phyloP scores from a whole-genome alignment of 495 filamentous ascomycete species.

The Talaromyces liani region DNA sequence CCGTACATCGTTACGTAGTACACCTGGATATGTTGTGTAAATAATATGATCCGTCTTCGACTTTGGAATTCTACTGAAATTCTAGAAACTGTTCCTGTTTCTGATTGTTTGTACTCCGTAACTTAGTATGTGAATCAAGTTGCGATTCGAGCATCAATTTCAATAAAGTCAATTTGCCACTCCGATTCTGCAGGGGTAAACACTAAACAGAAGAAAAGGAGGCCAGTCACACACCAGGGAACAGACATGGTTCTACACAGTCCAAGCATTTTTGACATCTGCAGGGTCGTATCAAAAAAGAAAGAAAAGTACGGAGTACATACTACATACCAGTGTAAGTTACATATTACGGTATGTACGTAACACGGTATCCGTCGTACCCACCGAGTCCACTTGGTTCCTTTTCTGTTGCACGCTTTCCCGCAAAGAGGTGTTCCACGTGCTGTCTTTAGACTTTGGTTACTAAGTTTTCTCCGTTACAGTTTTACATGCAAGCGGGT shows the following conservation, averaged over 20 bases:
- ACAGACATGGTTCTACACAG: neutral
- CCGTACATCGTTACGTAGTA: neutral
- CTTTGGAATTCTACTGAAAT: neutral
- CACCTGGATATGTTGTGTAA: neutral
- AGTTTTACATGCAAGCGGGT: neutral
- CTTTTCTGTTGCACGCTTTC: neutral
- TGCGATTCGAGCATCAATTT: neutral
- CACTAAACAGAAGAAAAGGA: neutral
- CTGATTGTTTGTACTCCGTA: neutral
- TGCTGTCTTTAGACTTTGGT: neutral
- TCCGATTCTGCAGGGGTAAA: neutral
- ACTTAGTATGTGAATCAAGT: neutral
- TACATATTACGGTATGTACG: neutral
- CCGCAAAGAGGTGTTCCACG: neutral
- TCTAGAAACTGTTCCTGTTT: neutral
- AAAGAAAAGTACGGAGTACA: neutral
- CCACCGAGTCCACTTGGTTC: neutral
- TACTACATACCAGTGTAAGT: neutral
- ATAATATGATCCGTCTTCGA: neutral
- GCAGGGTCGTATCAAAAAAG: neutral
- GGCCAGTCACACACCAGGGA: neutral
- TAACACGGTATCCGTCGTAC: neutral
- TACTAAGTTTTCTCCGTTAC: neutral
- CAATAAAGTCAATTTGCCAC: neutral
- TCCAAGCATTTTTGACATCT: neutral